These are phyloP conservation scores for Xylariales sp. DNA, from an alignment of 2,329 filamentous ascomycete genomes.

Conservation along the genomic window DNA sequence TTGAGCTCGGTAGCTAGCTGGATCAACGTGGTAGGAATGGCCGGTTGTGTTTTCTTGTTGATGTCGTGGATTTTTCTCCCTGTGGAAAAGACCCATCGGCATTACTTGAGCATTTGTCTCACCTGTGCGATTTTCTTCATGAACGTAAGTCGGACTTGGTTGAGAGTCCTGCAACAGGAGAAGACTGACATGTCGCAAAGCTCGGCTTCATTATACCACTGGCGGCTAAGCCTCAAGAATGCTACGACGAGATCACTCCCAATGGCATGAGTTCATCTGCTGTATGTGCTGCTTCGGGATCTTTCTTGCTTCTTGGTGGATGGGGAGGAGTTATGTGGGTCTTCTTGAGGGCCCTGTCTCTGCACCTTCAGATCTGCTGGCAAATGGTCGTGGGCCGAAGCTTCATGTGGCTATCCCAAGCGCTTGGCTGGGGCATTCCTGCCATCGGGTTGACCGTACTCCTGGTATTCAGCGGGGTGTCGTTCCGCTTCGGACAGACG, in stretches of 20 bases:
- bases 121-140: constrained; percentile 72
- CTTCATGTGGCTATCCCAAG: constrained; percentile 84
- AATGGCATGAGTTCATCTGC: constrained; percentile 81
- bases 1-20: constrained; percentile 70
- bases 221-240: constrained; percentile 72
- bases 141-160: constrained; percentile 55
- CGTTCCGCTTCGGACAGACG: constrained; percentile 84
- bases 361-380: constrained; percentile 98
- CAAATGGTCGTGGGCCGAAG: constrained; percentile 80
- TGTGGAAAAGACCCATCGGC: constrained; percentile 81
- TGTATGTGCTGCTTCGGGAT: constrained; percentile 83
- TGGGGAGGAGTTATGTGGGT: constrained; percentile 85
- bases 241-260: constrained; percentile 85
- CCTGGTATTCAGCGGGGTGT: constrained; percentile 83
- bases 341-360: constrained; percentile 81
- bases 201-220: constrained; percentile 89
- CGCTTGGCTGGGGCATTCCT: constrained; percentile 79
- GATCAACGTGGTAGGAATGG: constrained; percentile 70
- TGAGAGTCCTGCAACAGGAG: constrained; percentile 5
- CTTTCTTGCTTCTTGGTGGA: constrained; percentile 80
- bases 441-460: constrained; percentile 69
- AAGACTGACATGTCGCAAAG: constrained; percentile 41
- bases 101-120: constrained; percentile 89
- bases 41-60: constrained; percentile 71
- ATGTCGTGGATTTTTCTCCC: constrained; percentile 76